Conservation (phyloP, 1,139 yeast species). For the Protomyces gravidus region DNA sequence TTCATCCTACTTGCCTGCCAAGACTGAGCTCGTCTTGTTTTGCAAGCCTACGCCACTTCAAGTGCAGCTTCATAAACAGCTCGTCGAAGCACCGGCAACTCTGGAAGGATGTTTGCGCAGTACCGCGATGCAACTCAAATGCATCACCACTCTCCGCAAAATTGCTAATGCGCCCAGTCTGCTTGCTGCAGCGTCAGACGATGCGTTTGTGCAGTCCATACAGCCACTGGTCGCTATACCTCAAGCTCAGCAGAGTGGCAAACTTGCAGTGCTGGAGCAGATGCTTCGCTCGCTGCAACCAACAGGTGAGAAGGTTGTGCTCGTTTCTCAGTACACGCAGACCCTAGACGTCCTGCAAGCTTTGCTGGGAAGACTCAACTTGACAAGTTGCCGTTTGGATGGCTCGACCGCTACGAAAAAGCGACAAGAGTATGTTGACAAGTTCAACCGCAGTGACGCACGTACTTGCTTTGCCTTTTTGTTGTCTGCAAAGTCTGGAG, state of each 20-base stretch:
- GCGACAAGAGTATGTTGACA: slow-evolving; percentile 61
- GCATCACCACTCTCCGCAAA: slow-evolving; percentile 73
- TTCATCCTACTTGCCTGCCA: slow-evolving; percentile 62
- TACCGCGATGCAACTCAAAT: slow-evolving; percentile 50
- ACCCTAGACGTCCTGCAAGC: slow-evolving; percentile 73
- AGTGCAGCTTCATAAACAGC: slow-evolving; percentile 50
- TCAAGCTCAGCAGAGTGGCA: slow-evolving; percentile 38
- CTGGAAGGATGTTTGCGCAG: slow-evolving; percentile 42
- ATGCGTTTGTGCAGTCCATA: slow-evolving; percentile 4
- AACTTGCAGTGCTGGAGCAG: slow-evolving; percentile 40
- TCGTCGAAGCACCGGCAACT: slow-evolving; percentile 49
- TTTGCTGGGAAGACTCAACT: slow-evolving; percentile 50
- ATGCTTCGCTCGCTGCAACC: slow-evolving; percentile 38
- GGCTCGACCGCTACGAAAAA: slow-evolving; percentile 71
- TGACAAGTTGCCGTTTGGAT: slow-evolving; percentile 64
- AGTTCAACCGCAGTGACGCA: slow-evolving; percentile 56
- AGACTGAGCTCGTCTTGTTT: slow-evolving; percentile 70
- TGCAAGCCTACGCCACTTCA: slow-evolving; percentile 71
- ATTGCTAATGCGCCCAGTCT: slow-evolving; percentile 78
- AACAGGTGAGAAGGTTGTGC: slow-evolving; percentile 67
- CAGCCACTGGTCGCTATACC: slow-evolving; percentile 8
- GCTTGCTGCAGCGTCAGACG: slow-evolving; percentile 44
- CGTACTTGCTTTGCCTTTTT: slow-evolving; percentile 58
- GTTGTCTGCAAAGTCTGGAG: slow-evolving; percentile 88
- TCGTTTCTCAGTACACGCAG: slow-evolving; percentile 85